phyloP scores from a whole-genome alignment of 371 early-diverging fungal species.

The Caulochytrium protostelioides region DNA sequence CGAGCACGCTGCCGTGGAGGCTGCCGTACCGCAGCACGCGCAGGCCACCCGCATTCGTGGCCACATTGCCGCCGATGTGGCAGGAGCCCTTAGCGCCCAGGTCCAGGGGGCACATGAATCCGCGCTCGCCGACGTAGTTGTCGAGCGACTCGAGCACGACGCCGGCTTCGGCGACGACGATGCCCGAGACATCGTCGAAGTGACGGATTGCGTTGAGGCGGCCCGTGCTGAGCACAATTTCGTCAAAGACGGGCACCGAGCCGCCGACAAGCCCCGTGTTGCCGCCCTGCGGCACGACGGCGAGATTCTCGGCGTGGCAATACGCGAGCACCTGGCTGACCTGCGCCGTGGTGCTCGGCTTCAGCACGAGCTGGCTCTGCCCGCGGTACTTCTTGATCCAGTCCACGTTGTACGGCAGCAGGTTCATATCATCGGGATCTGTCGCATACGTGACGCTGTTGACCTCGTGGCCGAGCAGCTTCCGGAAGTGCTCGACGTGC shows the following conservation, averaged over 20 bases:
- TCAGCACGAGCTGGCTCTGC: conserved; percentile 51
- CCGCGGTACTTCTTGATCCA: conserved; percentile 88
- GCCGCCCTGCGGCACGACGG: conserved; percentile 92
- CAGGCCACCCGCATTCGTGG: conserved; percentile 90
- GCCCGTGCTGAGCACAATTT: conserved; percentile 54
- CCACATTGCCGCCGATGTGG: conserved; percentile 84
- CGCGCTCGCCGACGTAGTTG: conserved; percentile 43
- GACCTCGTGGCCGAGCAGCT: too few relatives aligned
- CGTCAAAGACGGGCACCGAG: conserved; percentile 80
- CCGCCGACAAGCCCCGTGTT: conserved; percentile 81
- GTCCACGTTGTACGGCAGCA: conserved; percentile 51
- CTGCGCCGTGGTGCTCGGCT: conserved; percentile 65
- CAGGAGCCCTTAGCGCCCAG: conserved; percentile 82
- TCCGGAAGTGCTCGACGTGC: not conserved
- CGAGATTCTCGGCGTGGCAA: conserved; percentile 63
- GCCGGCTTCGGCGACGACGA: conserved; percentile 66
- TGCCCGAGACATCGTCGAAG: conserved; percentile 66
- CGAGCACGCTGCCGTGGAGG: conserved; percentile 72
- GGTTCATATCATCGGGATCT: too few relatives aligned
- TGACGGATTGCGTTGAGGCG: conserved; percentile 49
- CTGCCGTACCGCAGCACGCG: conserved; percentile 74
- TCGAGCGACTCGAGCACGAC: conserved; percentile 67
- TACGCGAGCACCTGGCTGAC: conserved; percentile 65
- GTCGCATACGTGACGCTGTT: too few relatives aligned
- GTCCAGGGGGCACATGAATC: conserved; percentile 43